Base-by-base conservation (phyloP, 116 monocot genomes). In the Iris pallida region DNA sequence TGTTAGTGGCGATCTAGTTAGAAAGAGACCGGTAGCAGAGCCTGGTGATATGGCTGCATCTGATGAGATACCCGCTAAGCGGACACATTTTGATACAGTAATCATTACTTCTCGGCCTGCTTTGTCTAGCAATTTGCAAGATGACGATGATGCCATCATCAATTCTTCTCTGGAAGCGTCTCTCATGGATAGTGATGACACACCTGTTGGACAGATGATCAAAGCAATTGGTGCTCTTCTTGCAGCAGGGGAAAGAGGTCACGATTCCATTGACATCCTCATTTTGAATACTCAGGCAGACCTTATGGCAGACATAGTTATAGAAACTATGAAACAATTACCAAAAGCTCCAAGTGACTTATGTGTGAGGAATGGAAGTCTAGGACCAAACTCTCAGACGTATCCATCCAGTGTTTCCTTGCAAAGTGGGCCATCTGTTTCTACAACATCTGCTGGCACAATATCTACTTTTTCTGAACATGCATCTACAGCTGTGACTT, bases 241-340 rank as follows among this genome's bases (percentile, higher is more conserved):
- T 16, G 93, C 90, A 59, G 88, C 90, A 79, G 90, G 99, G 47
- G 88, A 93, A 75, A 90, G 86, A 91, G 99, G 94, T 68, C 79
- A 69, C 59, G 75, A 78, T 17, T 86, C 93, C 9, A 84, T 99
- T 55, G 91, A 88, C 7, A 74, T 99, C 68, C 79, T 99, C 47
- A 75, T 99, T 70, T 88, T 88, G 65, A 83, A 88, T 61, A 90
- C 93, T 48, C 85, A 93, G 59, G 71, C 99, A 45, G 93, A 99
- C 51, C 81, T 99, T 47, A 70, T 99, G 76, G 93, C 93, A 55
- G 93, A 93, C 65, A 93, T 93, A 41, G 93, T 93, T n/a, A 79
- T 93, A 56, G 80, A 83, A 68, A 88, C 79, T 69, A 88, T 99
- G 98, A 88, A 84, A 68, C 76, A 93, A 75, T 63, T 99, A 65